A percentile compares a stretch with the other conserved stretches of the same genome.
phyloP scores from a whole-genome alignment of 1,284 basidiomycete species.

The Boletus semigastroideus region DNA sequence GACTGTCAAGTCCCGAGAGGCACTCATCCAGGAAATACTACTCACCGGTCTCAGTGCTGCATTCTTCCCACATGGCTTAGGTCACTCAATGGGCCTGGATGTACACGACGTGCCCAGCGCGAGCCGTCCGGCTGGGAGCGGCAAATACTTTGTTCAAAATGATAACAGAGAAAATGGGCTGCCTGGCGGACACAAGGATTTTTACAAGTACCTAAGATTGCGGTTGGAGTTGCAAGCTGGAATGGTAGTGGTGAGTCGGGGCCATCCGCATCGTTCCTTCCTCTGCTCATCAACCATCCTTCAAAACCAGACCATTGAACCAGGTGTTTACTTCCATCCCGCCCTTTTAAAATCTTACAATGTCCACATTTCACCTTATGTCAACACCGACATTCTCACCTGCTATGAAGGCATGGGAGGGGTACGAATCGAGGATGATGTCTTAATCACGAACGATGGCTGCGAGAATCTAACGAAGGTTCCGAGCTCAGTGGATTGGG shows the following conservation, averaged over 20 bases:
- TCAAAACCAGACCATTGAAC: constrained; percentile 71
- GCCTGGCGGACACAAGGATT: constrained; percentile 43
- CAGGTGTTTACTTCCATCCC: constrained; percentile 85
- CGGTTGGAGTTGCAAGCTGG: constrained; percentile 66
- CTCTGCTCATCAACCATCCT: background rate
- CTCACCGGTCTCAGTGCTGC: constrained; percentile 74
- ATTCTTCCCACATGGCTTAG: constrained; percentile 91
- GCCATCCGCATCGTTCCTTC: background rate
- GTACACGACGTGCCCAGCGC: constrained; percentile 83
- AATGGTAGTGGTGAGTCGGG: constrained; percentile 77
- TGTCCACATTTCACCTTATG: constrained; percentile 59
- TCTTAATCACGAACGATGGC: constrained; percentile 66
- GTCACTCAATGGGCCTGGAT: constrained; percentile 86
- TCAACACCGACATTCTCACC: constrained; percentile 71
- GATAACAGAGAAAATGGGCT: constrained; percentile 16
- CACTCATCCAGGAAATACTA: constrained; percentile 48
- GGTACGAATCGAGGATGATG: constrained; percentile 87
- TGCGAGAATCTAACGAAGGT: constrained; percentile 82
- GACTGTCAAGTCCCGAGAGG: constrained; percentile 15
- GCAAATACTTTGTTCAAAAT: constrained; percentile 29
- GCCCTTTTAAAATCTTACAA: constrained; percentile 67
- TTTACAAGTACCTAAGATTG: constrained; percentile 79
- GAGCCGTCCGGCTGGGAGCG: constrained; percentile 61
- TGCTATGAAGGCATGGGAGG: constrained; percentile 81
- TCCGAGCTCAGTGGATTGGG: constrained; percentile 73